A percentile compares a stretch with the other conserved stretches of the same genome.
These are phyloP conservation scores for Stachybotrys echinatus DNA, from an alignment of 2,329 filamentous ascomycete genomes.

Conservation along the genomic window DNA sequence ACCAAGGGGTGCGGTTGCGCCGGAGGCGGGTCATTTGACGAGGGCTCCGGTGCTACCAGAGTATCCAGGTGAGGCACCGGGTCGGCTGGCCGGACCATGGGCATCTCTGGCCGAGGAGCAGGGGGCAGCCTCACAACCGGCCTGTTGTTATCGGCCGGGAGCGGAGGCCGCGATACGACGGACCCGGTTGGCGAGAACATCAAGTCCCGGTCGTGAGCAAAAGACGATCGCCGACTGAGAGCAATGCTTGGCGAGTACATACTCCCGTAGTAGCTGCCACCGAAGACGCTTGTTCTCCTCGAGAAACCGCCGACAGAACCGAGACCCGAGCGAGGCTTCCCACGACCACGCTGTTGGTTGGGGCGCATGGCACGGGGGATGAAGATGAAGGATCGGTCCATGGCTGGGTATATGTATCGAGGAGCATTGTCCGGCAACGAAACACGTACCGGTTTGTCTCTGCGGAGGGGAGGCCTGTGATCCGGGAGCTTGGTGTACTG, in stretches of 20 bases:
- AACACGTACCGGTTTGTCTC: constrained; percentile 94
- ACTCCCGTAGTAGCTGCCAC: constrained; percentile 65
- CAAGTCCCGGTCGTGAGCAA: constrained; percentile 60
- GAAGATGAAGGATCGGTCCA: constrained; percentile 93
- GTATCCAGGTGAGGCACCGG: constrained; percentile 10
- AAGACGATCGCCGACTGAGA: constrained; percentile 86
- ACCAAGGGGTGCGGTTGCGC: constrained; percentile 51
- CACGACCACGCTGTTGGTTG: constrained; percentile 73
- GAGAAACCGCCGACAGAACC: constrained; percentile 63
- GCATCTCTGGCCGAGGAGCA: constrained; percentile 30
- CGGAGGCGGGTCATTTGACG: constrained; percentile 48
- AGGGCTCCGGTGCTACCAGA: constrained; percentile 19
- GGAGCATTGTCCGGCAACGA: constrained; percentile 76
- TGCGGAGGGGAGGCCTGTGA: constrained; percentile 85
- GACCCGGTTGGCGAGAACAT: constrained; percentile 79
- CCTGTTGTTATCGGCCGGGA: constrained; percentile 54
- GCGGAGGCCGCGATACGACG: constrained; percentile 62
- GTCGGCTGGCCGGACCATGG: constrained; percentile 10
- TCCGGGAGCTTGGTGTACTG: constrained; percentile 93
- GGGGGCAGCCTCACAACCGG: constrained; percentile 84
- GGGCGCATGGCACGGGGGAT: constrained; percentile 91
- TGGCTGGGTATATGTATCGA: constrained; percentile 85
- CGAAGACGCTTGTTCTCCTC: constrained; percentile 78
- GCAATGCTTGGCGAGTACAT: constrained; percentile 80
- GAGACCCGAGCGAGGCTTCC: constrained; percentile 68